Evolutionary conservation across 805 yeast species (phyloP).

Genomic region (Priceomyces fermenticarens): DNA sequence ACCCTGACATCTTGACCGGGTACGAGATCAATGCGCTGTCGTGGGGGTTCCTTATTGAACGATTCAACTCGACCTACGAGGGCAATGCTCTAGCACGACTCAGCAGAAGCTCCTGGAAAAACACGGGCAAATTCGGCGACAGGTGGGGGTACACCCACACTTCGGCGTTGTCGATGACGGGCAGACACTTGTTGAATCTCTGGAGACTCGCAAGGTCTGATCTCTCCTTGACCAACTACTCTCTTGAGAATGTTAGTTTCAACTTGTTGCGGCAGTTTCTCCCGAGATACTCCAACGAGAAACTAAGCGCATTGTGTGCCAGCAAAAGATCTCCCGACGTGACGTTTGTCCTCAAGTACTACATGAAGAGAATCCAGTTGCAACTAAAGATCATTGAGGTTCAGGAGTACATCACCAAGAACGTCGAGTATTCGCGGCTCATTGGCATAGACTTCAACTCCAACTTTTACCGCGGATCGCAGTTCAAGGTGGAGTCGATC

Average conservation of each 20-base stretch:
- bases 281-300: conserved; percentile 55
- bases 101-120: conserved; percentile 53
- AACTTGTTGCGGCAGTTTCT: conserved; percentile 64
- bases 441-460: conserved; percentile 90
- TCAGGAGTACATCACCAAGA: conserved; percentile 66
- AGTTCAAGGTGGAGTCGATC: conserved; percentile 87
- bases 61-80: conserved; percentile 47
- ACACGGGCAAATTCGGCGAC: conserved; percentile 56
- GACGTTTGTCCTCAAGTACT: conserved; percentile 44
- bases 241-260: conserved; percentile 72
- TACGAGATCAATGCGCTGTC: conserved; percentile 77
- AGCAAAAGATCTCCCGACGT: conserved; percentile 10
- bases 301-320: conserved; percentile 40
- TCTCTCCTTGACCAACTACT: conserved; percentile 59
- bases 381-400: conserved; percentile 49
- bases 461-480: conserved; percentile 87
- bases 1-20: conserved; percentile 88
- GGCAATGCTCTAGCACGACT: conserved; percentile 56
- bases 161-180: conserved; percentile 63
- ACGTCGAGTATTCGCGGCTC: conserved; percentile 78
- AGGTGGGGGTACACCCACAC: conserved; percentile 83
- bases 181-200: conserved; percentile 79
- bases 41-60: conserved; percentile 86
- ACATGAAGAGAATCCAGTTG: conserved; percentile 40
- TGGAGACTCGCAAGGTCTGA: conserved; percentile 78